These are phyloP conservation scores for Thraustochytrium striatum DNA, from an alignment of 352 stramenopile genomes.

Conservation along the genomic window DNA sequence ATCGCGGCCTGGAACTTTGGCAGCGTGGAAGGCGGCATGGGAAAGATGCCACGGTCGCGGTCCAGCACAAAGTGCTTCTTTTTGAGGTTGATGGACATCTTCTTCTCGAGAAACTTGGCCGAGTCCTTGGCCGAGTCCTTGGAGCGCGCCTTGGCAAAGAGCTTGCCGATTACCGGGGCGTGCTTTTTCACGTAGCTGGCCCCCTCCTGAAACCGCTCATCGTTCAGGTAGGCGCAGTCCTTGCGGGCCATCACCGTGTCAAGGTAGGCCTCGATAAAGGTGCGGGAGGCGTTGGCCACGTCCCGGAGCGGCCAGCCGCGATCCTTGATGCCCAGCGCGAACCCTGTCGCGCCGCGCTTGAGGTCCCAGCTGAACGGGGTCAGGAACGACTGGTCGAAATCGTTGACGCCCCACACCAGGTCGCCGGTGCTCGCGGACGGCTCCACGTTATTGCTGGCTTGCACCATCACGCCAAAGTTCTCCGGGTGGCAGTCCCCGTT, in stretches of 20 bases:
- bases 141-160: conserved; percentile 21
- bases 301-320: conserved; percentile 12
- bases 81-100: conserved; percentile 31
- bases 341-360: conserved; percentile 34
- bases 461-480: conserved; percentile 47
- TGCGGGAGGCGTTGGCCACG: background rate
- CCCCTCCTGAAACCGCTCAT: conserved; percentile 28
- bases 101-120: conserved; percentile 23
- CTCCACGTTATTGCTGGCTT: conserved; percentile 9
- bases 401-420: conserved; percentile 42
- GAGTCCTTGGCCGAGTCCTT: background rate
- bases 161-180: conserved; percentile 6
- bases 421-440: background rate
- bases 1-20: conserved; percentile 38
- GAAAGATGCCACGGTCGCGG: conserved; percentile 7
- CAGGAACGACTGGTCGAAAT: conserved; percentile 44
- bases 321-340: background rate
- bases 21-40: background rate
- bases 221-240: conserved; percentile 14
- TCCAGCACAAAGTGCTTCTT: conserved; percentile 16
- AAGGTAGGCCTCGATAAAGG: conserved; percentile 32
- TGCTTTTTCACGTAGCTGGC: background rate
- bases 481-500: conserved; percentile 45
- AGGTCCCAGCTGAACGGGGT: conserved; percentile 42
- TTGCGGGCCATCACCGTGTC: conserved; percentile 19